Evolutionary conservation across 768 basidiomycete species (phyloP), one percentile per base, ranked within the genome.

Genomic region (Termitomyces sp.): DNA sequence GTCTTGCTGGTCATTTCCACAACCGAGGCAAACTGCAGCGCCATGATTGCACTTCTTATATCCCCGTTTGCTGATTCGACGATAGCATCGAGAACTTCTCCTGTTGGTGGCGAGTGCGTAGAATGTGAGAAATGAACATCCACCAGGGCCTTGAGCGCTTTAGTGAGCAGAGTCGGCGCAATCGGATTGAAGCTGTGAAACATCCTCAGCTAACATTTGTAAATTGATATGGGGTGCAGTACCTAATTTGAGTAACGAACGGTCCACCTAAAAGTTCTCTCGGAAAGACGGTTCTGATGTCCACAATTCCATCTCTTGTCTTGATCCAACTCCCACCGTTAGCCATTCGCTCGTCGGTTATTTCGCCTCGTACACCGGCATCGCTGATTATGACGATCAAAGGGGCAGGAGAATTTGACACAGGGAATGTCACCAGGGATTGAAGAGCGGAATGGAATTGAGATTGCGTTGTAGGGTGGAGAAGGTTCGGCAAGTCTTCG

Each of bases 41-140:
- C 86, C 86, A 96, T 98, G 59, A 98, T 82, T 0, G 95, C 96
- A 56, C 90, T 91, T 43, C 97, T 79, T 37, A 99, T 90, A 66
- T 99, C 97, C 0, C 97, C 97, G 65, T 90, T 89, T 3, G 90
- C 80, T 2, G 89, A 83, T 51, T 86, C 84, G 5, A 94, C 82
- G 58, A 98, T 80, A 20, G 86, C 71, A 53, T 96, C 88, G 0
- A 97, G 65, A 1, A 83, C 79, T 5, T 89, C 88, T 56, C 84
- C 85, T 0, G 86, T 75, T 0, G 85, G 86, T 6, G 72, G 70
- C 13, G 68, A 66, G 3, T 69, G 65, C 9, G 61, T 50, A 20
- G 64, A 56, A 22, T 73, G 63, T 18, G 77, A 62, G 62, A 82
- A 81, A 69, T 88, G 79, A 27, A 62, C 67, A 31, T 74, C 65